Percentiles rank a stretch among this genome's conserved stretches.
phyloP scores from a whole-genome alignment of 495 filamentous ascomycete species.

The Podospora comata region DNA sequence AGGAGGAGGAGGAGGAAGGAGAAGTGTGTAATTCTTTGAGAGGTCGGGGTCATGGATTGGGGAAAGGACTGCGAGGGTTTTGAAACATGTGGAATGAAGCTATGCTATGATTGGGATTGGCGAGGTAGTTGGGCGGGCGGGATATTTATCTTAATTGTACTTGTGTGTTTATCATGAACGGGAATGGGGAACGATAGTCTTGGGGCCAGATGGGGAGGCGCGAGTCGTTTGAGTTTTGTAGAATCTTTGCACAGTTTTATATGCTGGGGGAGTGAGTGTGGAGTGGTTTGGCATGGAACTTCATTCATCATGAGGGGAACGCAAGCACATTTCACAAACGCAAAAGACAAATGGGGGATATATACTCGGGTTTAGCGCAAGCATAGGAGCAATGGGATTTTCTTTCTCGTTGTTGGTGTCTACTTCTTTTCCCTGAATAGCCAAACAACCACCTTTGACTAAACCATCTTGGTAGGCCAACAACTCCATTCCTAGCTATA shows the following conservation, averaged over 20 bases:
- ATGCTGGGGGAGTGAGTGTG: too few relatives aligned
- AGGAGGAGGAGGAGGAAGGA: conserved; percentile 26
- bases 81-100: too few relatives aligned
- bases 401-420: not conserved
- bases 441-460: not conserved
- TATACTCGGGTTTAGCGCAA: conserved; percentile 3
- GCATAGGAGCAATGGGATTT: not conserved
- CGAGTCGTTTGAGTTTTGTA: too few relatives aligned
- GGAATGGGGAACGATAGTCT: too few relatives aligned
- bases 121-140: too few relatives aligned
- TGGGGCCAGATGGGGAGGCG: too few relatives aligned
- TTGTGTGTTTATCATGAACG: too few relatives aligned
- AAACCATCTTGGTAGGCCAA: not conserved
- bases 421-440: not conserved
- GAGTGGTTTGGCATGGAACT: too few relatives aligned
- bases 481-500: not conserved
- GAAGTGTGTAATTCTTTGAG: conserved; percentile 31
- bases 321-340: not conserved
- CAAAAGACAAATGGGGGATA: not conserved
- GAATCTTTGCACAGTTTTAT: too few relatives aligned
- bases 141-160: too few relatives aligned
- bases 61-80: too few relatives aligned
- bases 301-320: not conserved
- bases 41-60: not conserved
- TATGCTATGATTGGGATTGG: too few relatives aligned